These are phyloP conservation scores for Pulveroboletus sp. DNA, from an alignment of 768 basidiomycete species.

Conservation along the genomic window DNA sequence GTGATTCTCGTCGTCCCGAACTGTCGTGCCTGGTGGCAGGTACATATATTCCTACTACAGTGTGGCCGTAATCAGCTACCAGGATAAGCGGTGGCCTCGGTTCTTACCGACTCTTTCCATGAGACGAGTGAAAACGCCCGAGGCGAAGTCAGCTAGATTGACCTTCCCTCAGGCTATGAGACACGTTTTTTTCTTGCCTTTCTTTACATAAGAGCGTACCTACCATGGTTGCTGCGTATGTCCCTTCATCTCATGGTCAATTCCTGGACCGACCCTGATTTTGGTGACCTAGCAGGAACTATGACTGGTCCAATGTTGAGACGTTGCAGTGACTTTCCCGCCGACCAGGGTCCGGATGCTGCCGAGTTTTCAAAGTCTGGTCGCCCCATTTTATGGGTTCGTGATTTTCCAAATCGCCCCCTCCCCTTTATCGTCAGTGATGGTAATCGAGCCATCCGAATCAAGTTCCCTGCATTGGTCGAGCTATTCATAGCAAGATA, in stretches of 20 bases:
- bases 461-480: slow-evolving; percentile 9
- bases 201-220: too few species aligned
- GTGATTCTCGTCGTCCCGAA: not conserved
- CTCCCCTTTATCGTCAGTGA: slow-evolving; percentile 1
- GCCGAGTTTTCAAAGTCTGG: not conserved
- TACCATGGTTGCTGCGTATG: too few species aligned
- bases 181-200: not conserved
- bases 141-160: not conserved
- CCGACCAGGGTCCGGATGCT: slow-evolving; percentile 6
- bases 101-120: not conserved
- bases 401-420: not conserved
- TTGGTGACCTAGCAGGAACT: not conserved
- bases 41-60: not conserved
- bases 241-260: too few species aligned
- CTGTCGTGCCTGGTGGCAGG: not conserved
- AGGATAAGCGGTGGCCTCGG: not conserved
- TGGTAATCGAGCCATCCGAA: slow-evolving; percentile 9
- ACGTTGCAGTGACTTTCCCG: not conserved
- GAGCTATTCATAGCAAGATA: slow-evolving; percentile 22
- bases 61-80: not conserved
- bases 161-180: slow-evolving; percentile 3
- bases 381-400: too few species aligned
- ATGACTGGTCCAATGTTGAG: not conserved
- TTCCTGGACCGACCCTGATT: too few species aligned
- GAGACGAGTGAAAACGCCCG: not conserved